A percentile compares a stretch with the other conserved stretches of the same genome.
phyloP scores from a whole-genome alignment of 2,329 filamentous ascomycete genomes.

The Venturia pyrina region DNA sequence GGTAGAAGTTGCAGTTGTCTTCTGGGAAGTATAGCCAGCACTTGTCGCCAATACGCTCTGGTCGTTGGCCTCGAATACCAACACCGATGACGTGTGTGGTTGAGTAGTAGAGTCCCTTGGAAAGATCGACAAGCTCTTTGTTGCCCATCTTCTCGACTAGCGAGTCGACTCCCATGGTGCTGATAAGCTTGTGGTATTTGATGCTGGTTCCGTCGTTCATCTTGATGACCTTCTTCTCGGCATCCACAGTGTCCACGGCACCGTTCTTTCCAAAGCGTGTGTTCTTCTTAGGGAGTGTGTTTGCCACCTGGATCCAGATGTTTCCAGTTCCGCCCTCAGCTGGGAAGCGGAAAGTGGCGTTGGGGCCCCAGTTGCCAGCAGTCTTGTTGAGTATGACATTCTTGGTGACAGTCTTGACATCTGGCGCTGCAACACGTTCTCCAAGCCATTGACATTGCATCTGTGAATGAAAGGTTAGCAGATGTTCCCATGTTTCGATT shows the following conservation, averaged over 20 bases:
- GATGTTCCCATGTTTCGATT: neutral
- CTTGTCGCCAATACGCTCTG: slow-evolving; percentile 96
- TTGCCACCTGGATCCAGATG: slow-evolving; percentile 96
- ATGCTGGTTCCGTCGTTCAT: slow-evolving; percentile 79
- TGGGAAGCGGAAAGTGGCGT: slow-evolving; percentile 97
- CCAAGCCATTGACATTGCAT: slow-evolving; percentile 99
- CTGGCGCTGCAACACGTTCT: slow-evolving; percentile 93
- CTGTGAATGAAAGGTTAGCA: slow-evolving; percentile 36
- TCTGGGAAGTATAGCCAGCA: slow-evolving; percentile 99
- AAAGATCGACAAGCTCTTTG: slow-evolving; percentile 68
- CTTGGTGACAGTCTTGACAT: slow-evolving; percentile 85
- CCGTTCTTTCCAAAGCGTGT: slow-evolving; percentile 80
- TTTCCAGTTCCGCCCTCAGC: slow-evolving; percentile 90
- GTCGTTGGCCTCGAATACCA: slow-evolving; percentile 81
- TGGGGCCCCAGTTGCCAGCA: slow-evolving; percentile 95
- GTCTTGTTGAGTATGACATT: slow-evolving; percentile 96
- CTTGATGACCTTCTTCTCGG: slow-evolving; percentile 70
- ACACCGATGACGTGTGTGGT: slow-evolving; percentile 96
- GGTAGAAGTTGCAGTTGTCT: slow-evolving; percentile 98
- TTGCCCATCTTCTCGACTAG: slow-evolving; percentile 82
- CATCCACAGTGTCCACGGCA: slow-evolving; percentile 77
- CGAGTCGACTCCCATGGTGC: slow-evolving; percentile 90
- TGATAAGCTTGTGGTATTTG: slow-evolving; percentile 85
- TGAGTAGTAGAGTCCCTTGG: slow-evolving; percentile 92
- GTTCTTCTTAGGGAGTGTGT: slow-evolving; percentile 87